Evolutionary conservation across 306 rosid genomes (phyloP).

Genomic region (Citrullus amarus): DNA sequence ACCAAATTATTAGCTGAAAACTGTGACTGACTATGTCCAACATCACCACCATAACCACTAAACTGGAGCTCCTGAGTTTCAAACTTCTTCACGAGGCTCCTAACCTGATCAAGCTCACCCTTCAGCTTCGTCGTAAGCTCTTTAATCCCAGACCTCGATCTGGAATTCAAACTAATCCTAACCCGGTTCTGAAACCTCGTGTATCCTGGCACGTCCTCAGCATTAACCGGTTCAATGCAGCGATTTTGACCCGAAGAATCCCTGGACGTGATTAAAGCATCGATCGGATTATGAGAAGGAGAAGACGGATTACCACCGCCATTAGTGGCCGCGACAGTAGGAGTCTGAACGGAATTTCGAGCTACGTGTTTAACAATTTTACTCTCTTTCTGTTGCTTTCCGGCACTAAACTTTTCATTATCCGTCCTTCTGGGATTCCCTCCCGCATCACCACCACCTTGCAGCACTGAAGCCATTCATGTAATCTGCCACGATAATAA

Average conservation of each 20-base stretch:
- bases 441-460: slow-evolving; percentile 17
- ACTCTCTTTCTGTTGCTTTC: slow-evolving; percentile 13
- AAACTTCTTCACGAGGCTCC: slow-evolving; percentile 51
- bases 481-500: not conserved
- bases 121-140: slow-evolving; percentile 49
- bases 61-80: slow-evolving; percentile 48
- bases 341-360: not conserved
- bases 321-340: not conserved
- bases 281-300: not conserved
- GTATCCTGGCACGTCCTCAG: slow-evolving; percentile 13
- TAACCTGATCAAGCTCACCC: slow-evolving; percentile 56
- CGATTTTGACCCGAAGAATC: slow-evolving; percentile 12
- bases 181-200: slow-evolving; percentile 26
- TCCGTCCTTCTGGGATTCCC: slow-evolving; percentile 8
- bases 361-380: slow-evolving; percentile 13
- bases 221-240: slow-evolving; percentile 8
- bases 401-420: slow-evolving; percentile 11
- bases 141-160: slow-evolving; percentile 19
- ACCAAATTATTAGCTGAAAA: slow-evolving; percentile 20
- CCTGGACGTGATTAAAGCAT: slow-evolving; percentile 8
- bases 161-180: slow-evolving; percentile 22
- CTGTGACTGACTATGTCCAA: slow-evolving; percentile 34
- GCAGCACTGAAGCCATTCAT: slow-evolving; percentile 32
- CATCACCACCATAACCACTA: slow-evolving; percentile 6
- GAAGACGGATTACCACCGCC: slow-evolving; percentile 9